Evolutionary conservation across 305 asterid species (phyloP).

Genomic region (Rubia peregrina): DNA sequence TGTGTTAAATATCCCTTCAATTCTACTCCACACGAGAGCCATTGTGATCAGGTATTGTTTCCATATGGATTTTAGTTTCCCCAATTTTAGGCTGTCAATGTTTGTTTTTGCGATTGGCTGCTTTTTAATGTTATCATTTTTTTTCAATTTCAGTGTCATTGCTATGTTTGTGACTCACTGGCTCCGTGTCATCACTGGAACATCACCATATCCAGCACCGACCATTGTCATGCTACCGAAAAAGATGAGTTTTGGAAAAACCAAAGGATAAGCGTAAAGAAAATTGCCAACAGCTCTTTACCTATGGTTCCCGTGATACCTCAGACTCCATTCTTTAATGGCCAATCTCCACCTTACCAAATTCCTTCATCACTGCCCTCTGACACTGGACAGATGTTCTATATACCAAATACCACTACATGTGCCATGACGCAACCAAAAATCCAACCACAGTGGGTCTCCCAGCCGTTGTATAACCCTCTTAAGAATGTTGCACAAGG

Average conservation of each 20-base stretch:
- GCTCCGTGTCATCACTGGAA: conserved; percentile 91
- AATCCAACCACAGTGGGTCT: conserved; percentile 18
- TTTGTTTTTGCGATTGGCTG: no score
- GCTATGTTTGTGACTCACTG: conserved; percentile 80
- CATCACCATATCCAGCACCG: conserved; percentile 30
- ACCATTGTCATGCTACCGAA: conserved; percentile 89
- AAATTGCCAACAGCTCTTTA: conserved; percentile 23
- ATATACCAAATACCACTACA: conserved; percentile 19
- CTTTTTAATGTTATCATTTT: conserved; percentile 21
- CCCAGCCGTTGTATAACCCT: conserved; percentile 24
- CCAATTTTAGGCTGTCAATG: conserved; percentile 5
- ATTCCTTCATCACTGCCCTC: conserved; percentile 17
- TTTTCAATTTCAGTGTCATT: conserved; percentile 76
- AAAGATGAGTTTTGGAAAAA: conserved; percentile 61
- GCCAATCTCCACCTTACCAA: conserved; percentile 23
- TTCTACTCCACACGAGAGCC: conserved; percentile 53
- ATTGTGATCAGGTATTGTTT: conserved; percentile 61
- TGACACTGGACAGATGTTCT: background rate
- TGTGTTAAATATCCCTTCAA: conserved; percentile 60
- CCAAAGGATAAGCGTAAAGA: conserved; percentile 46
- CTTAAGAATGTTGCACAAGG: conserved; percentile 19
- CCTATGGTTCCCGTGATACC: conserved; percentile 20
- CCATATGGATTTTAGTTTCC: background rate
- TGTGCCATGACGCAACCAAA: conserved; percentile 25
- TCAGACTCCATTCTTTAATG: conserved; percentile 17